Conservation (phyloP, 257 asterid genomes). For the Jacaranda copaia region DNA sequence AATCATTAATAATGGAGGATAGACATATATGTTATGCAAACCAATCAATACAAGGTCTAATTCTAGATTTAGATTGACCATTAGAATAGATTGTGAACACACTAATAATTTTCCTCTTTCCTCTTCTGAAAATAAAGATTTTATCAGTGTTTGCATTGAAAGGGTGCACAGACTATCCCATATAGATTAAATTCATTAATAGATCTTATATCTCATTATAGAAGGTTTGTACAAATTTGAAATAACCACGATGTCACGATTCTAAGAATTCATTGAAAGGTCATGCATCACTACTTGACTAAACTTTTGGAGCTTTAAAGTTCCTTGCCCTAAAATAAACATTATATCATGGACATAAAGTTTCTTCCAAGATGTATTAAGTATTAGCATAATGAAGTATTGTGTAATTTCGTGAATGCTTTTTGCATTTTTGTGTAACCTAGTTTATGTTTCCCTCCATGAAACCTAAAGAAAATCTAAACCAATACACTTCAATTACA, state of each 20-base stretch:
- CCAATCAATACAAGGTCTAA: neutral
- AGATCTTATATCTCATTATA: neutral
- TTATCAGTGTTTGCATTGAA: conserved; percentile 22
- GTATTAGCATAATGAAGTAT: neutral
- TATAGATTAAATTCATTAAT: neutral
- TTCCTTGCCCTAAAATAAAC: conserved; percentile 3
- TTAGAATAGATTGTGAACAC: neutral
- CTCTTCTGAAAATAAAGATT: neutral
- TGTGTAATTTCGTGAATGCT: neutral
- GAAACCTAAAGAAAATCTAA: neutral
- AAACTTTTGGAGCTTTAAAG: neutral
- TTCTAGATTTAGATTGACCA: neutral
- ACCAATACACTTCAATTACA: neutral
- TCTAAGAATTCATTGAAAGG: neutral
- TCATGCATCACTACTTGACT: neutral
- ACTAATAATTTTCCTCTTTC: neutral
- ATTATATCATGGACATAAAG: neutral
- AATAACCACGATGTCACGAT: neutral
- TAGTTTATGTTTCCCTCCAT: neutral
- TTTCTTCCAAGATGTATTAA: neutral
- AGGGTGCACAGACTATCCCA: neutral
- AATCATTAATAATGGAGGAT: neutral
- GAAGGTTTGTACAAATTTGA: neutral
- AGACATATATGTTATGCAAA: neutral
- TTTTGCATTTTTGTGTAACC: neutral